phyloP scores from a whole-genome alignment of 2,329 filamentous ascomycete species.

The Pseudocercospora crystallina region DNA sequence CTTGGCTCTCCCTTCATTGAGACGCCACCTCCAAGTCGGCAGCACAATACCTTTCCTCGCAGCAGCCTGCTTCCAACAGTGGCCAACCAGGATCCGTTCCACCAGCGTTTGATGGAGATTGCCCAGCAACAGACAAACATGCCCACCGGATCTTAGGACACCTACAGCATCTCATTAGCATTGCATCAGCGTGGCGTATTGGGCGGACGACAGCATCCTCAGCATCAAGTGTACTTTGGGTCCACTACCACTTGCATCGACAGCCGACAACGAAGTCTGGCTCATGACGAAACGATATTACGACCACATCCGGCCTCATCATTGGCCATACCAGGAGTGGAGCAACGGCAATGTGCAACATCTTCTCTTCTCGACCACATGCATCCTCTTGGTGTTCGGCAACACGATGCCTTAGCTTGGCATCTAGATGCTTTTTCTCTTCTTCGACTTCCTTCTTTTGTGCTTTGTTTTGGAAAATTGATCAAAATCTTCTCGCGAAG shows the following conservation, averaged over 20 bases:
- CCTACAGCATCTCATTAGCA: slow-evolving; percentile 13
- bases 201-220: slow-evolving; percentile 12
- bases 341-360: slow-evolving; percentile 18
- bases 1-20: slow-evolving; percentile 50
- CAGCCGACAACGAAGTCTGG: slow-evolving; percentile 17
- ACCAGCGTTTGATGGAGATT: slow-evolving; percentile 33
- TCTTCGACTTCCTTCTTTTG: slow-evolving; percentile 12
- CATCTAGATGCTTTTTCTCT: slow-evolving; percentile 5
- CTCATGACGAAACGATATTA: slow-evolving; percentile 26
- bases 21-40: slow-evolving; percentile 34
- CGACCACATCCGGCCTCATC: slow-evolving; percentile 21
- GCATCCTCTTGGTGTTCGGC: background rate
- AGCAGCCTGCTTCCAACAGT: slow-evolving; percentile 32
- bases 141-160: slow-evolving; percentile 5
- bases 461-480: slow-evolving; percentile 11
- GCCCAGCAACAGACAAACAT: slow-evolving; percentile 23
- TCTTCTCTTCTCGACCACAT: slow-evolving; percentile 19
- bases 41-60: slow-evolving; percentile 50
- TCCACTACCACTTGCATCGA: slow-evolving; percentile 16
- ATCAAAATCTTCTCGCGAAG: background rate
- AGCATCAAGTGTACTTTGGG: slow-evolving; percentile 20
- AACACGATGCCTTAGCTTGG: slow-evolving; percentile 1
- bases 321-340: slow-evolving; percentile 14
- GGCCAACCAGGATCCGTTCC: slow-evolving; percentile 32
- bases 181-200: slow-evolving; percentile 18